Conservation (phyloP, 129 eudicot species). For the Calendula officinalis region DNA sequence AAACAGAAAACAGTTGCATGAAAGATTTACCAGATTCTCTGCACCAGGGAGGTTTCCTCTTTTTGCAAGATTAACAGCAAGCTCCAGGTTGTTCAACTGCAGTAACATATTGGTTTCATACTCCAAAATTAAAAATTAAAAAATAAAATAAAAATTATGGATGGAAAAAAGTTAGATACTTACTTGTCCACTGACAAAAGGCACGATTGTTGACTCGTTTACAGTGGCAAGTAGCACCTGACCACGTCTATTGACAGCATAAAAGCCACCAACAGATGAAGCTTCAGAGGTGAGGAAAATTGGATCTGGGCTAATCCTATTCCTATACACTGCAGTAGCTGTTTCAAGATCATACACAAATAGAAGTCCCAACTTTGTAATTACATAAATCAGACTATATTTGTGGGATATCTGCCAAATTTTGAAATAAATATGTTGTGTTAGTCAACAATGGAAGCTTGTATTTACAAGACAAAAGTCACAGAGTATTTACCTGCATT, state of each 20-base stretch:
- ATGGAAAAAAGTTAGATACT: slow-evolving; percentile 14
- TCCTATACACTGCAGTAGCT: slow-evolving; percentile 90
- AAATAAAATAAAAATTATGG: not conserved
- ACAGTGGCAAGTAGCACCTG: slow-evolving; percentile 96
- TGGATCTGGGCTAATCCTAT: slow-evolving; percentile 96
- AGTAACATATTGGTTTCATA: slow-evolving; percentile 3
- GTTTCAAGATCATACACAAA: slow-evolving; percentile 94
- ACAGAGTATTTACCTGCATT: slow-evolving; percentile 69
- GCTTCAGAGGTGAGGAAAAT: slow-evolving; percentile 66
- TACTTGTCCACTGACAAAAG: slow-evolving; percentile 94
- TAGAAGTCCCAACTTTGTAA: slow-evolving; percentile 91
- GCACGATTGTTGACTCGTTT: slow-evolving; percentile 86
- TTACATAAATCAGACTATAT: slow-evolving; percentile 75
- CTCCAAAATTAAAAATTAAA: not conserved
- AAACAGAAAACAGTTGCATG: slow-evolving; percentile 1
- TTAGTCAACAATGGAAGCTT: slow-evolving; percentile 13
- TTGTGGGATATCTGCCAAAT: slow-evolving; percentile 79
- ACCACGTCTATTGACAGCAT: slow-evolving; percentile 45
- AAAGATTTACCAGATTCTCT: slow-evolving; percentile 71
- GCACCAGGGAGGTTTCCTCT: slow-evolving; percentile 99
- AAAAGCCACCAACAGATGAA: slow-evolving; percentile 35
- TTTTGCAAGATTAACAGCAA: slow-evolving; percentile 98
- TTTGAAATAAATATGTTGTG: slow-evolving; percentile 5
- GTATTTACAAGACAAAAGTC: not conserved
- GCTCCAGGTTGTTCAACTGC: slow-evolving; percentile 95